Evolutionary conservation across 768 basidiomycete genomes (phyloP), one percentile per base, ranked within the genome.

Genomic region (Tylopilus sp.): DNA sequence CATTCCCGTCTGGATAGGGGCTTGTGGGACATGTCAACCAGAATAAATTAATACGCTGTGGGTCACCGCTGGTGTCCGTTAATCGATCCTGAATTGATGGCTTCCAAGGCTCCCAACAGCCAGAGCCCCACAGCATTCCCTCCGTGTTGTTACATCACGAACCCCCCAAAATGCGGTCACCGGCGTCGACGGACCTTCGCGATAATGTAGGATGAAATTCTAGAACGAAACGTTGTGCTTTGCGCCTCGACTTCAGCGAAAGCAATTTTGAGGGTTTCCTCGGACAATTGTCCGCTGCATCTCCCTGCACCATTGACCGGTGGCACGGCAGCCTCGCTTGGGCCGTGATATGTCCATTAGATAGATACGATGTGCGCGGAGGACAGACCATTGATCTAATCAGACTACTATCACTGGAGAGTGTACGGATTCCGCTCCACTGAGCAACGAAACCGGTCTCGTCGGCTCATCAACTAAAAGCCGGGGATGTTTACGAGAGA

Each of bases 1-100:
- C 13, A 40, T 63, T 45, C 66, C 72, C 7, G 73, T 79, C 7
- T 78, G 77, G 79, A 74, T 79, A 31, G 74, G 72, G 6, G 69
- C 58, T 8, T 77, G 76, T 57, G 76, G 74, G 41, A 61, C 60
- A 14, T 51, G 51, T 37, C 52, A 34, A 46, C 34, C 43, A 40
- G 25, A 44, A 31, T 45, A 45, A 25, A 14, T 19, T n/a, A 21
- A 45, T 25, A 36, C 21, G 42, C 11, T 43, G 49, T 54, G 50
- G 46, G 50, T 56, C 28, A 37, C n/a, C 17, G 2, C n/a, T n/a
- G 24, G 19, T 19, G 29, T 19, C 24, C 22, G 37, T 22, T 21
- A 26, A 41, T 33, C 24, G 19, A 49, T 22, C 22, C 26, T 46
- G 41, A 41, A 3, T 7, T 43, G 38, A 25, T 24, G 14, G 33